Evolutionary conservation across 2,329 filamentous ascomycete species (phyloP).

Genomic region (Hymenoscyphus fructigenus): DNA sequence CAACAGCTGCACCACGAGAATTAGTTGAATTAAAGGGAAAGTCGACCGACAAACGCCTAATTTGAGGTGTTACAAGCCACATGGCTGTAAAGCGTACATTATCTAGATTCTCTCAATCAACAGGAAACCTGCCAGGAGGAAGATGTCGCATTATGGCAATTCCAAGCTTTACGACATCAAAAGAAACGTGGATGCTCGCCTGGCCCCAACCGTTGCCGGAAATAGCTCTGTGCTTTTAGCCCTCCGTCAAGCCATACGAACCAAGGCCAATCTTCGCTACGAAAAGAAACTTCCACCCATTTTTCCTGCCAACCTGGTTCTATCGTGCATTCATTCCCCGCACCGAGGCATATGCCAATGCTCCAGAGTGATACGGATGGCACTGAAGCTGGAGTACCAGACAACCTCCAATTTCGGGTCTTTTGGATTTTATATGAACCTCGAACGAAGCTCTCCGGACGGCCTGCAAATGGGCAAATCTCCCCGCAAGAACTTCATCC

Average conservation of each 20-base stretch:
- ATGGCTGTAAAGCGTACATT: neutral
- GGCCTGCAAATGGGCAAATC: neutral
- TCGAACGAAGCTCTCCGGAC: neutral
- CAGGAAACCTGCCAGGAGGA: neutral
- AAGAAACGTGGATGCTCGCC: constrained; percentile 2
- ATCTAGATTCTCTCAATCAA: neutral
- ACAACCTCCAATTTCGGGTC: neutral
- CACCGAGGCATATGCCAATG: neutral
- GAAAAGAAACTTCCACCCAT: neutral
- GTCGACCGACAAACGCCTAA: neutral
- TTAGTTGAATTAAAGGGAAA: neutral
- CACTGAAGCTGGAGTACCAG: neutral
- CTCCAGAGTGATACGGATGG: neutral
- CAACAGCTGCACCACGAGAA: neutral
- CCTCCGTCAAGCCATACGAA: neutral
- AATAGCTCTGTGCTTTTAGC: neutral
- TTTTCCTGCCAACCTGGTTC: neutral
- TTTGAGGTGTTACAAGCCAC: neutral
- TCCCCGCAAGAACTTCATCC: neutral
- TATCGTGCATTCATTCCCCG: neutral
- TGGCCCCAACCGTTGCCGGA: neutral
- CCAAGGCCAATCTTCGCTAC: neutral
- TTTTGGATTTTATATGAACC: neutral
- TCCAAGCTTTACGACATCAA: neutral
- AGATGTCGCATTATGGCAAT: neutral